Base-by-base conservation (phyloP, 306 rosid genomes). In the Abrus precatorius region DNA sequence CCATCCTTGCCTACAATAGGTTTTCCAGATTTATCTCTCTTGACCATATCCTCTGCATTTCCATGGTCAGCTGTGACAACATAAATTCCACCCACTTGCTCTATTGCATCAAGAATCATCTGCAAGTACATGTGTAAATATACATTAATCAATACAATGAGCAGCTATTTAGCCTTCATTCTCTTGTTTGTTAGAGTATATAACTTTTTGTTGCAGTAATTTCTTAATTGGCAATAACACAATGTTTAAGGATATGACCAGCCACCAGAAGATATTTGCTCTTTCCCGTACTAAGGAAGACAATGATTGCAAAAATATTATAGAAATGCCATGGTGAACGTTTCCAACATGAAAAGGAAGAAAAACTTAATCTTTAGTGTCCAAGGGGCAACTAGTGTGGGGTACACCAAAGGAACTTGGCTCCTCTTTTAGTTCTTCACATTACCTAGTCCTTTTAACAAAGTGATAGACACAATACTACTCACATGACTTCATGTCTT, bases 51-150 rank as follows among this genome's bases (percentile, higher is more conserved):
- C 83, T 96, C 99, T 1, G 99, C 99, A 34, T 96, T 96, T 32
- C 99, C 99, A 7, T 96, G 99, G 86, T 96, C 99, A 45, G 99
- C 99, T 12, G 99, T 96, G n/a, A 96, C 97, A 9, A 93, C 92
- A 75, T 90, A 96, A 80, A 96, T 96, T 76, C 99, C 99, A 54
- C 98, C 98, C 36, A 90, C 99, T 90, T 92, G 92, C 88, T 92
- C 95, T 4, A 93, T 78, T 38, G 98, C 93, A 48, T 96, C 99
- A 45, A 96, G 88, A 80, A 96, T 92, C 59, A 90, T 92, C 99
- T 96, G 89, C 91, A 88, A 63, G 78, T 62, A 38, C 74, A 69
- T 44, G 47, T 13, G 75, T 36, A 57, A 40, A 20, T 27, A 70
- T 69, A 43, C 28, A 7, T 10, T 7, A 72, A 70, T 55, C 53